Conservation (phyloP, 192 early-diverging fungal genomes). For the Mycoemilia scoparia region DNA sequence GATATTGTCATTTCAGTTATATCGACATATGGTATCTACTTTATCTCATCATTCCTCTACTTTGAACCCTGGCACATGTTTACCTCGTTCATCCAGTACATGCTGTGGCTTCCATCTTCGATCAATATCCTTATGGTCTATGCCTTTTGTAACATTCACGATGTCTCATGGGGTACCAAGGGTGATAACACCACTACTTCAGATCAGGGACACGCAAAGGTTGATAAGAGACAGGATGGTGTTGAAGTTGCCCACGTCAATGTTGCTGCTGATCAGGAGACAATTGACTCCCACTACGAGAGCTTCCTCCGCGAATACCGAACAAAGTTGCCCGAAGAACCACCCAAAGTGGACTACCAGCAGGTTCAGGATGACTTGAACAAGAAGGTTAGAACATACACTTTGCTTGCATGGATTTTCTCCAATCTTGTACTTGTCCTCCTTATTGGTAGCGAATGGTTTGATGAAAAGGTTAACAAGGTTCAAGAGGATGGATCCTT, state of each 20-base stretch:
- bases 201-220: constrained; percentile 65
- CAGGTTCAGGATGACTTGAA: constrained; percentile 85
- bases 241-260: constrained; percentile 53
- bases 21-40: constrained; percentile 68
- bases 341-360: constrained; percentile 37
- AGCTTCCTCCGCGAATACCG: constrained; percentile 46
- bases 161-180: constrained; percentile 94
- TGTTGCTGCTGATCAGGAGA: constrained; percentile 52
- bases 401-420: constrained; percentile 76
- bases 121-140: constrained; percentile 87
- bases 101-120: constrained; percentile 69
- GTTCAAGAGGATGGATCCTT: constrained; percentile 26
- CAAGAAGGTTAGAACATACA: constrained; percentile 64
- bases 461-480: constrained; percentile 13
- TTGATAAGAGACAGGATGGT: constrained; percentile 46
- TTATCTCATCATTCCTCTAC: constrained; percentile 57
- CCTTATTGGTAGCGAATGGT: constrained; percentile 41
- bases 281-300: constrained; percentile 73
- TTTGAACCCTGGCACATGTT: constrained; percentile 86
- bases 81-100: constrained; percentile 76
- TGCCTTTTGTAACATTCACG: constrained; percentile 87
- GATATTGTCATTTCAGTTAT: constrained; percentile 65
- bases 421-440: constrained; percentile 58
- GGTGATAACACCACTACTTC: constrained; percentile 51
- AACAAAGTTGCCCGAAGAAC: constrained; percentile 12